Base-by-base conservation (phyloP, 2,329 filamentous ascomycete species). In the Fusarium sororula region DNA sequence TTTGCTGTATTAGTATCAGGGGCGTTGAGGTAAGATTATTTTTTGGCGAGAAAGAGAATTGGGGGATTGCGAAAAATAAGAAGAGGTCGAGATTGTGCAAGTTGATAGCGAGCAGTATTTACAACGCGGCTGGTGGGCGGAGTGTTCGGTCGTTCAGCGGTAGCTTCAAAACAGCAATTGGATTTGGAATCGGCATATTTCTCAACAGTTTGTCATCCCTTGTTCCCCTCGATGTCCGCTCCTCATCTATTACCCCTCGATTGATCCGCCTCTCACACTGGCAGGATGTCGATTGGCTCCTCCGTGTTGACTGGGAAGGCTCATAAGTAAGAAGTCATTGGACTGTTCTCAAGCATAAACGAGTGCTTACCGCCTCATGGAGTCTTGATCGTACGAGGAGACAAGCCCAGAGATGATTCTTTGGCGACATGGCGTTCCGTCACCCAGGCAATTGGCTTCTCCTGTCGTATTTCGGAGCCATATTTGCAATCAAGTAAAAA, bases 21-120 rank as follows among this genome's bases (percentile, higher is more conserved):
- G 77, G 77, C 76, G 75, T 78, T 76, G 64, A 70, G 75, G 54
- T 73, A 71, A 60, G 70, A 71, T 58, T 70, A 70, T 74, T 50
- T 74, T 76, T 76, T 71, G 68, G 57, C 57, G 61, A 60, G 72
- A 77, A 72, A 74, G 72, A 74, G 69, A 75, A 67, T 61, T 71
- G 62, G 72, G 68, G 66, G 61, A 70, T 54, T 66, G 67, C 68
- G 68, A 78, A 77, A 74, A 70, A 68, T 66, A 75, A 72, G 69
- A 63, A 53, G 68, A 63, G 65, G 57, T 57, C 48, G 54, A 78
- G 72, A 67, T 55, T 77, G 72, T 73, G 76, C 75, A 79, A 81
- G 77, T 78, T 79, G 77, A 80, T 80, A 81, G 80, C 80, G 80
- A 81, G 79, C 77, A 82, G 81, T 73, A 79, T 79, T 74, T 76